Conservation (phyloP, 192 early-diverging fungal species). For the Coemansia sp. region DNA sequence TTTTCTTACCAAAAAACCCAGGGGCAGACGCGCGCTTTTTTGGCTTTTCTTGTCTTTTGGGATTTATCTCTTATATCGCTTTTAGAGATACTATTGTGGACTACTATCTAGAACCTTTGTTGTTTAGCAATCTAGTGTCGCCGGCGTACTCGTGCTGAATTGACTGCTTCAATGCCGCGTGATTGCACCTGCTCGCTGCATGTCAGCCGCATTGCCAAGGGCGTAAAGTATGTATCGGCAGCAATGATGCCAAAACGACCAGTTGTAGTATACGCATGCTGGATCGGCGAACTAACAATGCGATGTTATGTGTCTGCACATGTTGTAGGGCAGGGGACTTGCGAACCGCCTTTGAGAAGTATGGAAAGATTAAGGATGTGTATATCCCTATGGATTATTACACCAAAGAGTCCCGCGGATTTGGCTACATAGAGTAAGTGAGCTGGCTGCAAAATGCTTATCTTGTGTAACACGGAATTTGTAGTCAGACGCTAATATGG, state of each 20-base stretch:
- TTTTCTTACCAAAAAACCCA: not conserved
- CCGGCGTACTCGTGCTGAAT: not conserved
- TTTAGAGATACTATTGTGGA: not conserved
- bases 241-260: too few relatives aligned
- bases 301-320: not conserved
- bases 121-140: not conserved
- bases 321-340: constrained; percentile 37
- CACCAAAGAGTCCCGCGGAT: constrained; percentile 50
- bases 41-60: not conserved
- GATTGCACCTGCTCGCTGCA: constrained; percentile 53
- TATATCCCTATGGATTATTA: constrained; percentile 49
- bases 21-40: not conserved
- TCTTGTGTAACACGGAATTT: not conserved
- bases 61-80: not conserved
- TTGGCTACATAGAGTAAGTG: constrained; percentile 54
- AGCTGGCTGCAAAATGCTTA: not conserved
- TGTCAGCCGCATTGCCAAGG: constrained; percentile 46
- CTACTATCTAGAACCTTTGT: not conserved
- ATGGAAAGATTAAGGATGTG: constrained; percentile 49
- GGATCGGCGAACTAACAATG: not conserved
- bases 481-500: too few relatives aligned
- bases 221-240: constrained; percentile 33
- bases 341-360: constrained; percentile 36
- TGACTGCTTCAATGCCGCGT: constrained; percentile 34
- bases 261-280: too few relatives aligned